Evolutionary conservation across 169 alveolate species (phyloP), one percentile per base, ranked within the genome.

Genomic region (Cryptosporidium ubiquitum): DNA sequence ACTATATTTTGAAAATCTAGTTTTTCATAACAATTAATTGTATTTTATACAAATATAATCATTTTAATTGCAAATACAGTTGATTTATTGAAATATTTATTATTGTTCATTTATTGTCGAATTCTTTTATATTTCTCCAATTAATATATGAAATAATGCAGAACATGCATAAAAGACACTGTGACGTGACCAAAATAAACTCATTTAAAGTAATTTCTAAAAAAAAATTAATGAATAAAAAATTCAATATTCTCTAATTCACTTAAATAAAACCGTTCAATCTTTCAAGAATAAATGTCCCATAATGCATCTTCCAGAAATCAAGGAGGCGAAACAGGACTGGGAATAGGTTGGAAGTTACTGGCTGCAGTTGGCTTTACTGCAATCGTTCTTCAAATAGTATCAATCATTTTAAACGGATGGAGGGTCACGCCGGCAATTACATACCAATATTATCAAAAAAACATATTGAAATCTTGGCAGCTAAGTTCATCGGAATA

Each of bases 381-480:
- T 40, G 86, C 86, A 61, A 64, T 79, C 33, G 75, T 79, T 44
- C 73, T 79, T 42, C 79, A 79, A 42, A 79, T 79, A 23, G 74
- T 64, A 39, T 79, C 86, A n/a, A 40, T 79, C 3, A 79, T 79
- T 12, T 79, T 79, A 40, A 79, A 79, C 23, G 86, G 86, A 14
- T 79, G 86, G 86, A 79, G 86, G 61, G 86, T 79, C 20, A 1
- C 86, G 23, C 86, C 86, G 4, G 86, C 37, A 39, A 79, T 79
- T 20, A 79, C 86, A 18, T 79, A 79, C 39, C 71, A 79, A 37
- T 79, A 79, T 64, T 61, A 58, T 10, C 86, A 79, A 40, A 79
- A 79, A 64, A 18, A 16, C 5, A 42, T 20, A 9, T 40, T 60
- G 26, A 79, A 79, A 61, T 61, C 86, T 5, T 79, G 86, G 86